Evolutionary conservation across 140 eudicot genomes (phyloP), one percentile per base, ranked within the genome.

Genomic region (Anethum foeniculum): DNA sequence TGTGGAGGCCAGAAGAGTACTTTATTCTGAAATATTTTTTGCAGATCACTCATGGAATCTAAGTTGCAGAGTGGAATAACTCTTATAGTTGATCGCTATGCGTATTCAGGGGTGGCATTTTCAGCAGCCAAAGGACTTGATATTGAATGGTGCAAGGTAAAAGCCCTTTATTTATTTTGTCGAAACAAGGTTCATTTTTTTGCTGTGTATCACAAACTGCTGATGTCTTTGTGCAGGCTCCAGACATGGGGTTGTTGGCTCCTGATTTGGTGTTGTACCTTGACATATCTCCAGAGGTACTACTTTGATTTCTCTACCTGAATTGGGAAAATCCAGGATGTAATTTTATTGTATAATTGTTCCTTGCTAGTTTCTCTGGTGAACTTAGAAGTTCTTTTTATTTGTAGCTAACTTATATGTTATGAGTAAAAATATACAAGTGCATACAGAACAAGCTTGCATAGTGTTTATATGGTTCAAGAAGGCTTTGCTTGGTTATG

Each of bases 91-190:
- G 99, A 95, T 82, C 99, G 99, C 28, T 95, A 95, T 87, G 91
- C 99, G 25, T 95, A 87, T 85, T 95, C 97, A 19, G 96, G 99
- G 85, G 99, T 95, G 76, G 99, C 99, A 19, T 95, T 95, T 84
- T 92, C 97, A 52, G 88, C 97, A 77, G 99, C 99, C 58, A 95
- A 95, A 87, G 97, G 97, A 30, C 95, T 92, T 79, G 92, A 91
- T 83, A 64, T 92, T 75, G 93, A 92, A 75, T 95, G 99, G 97
- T 95, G 99, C 84, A 95, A 95, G 96, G 97, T 94, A 2, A 62
- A 85, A 76, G 30, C 19, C 27, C 51, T 30, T 79, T 38, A 15
- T 47, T 11, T 38, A 75, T 65, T 43, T 2, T 21, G 12, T 3
- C 39, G 3, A 41, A 5, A 25, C 38, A 28, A 13, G 38, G 60